A percentile compares a stretch with the other conserved stretches of the same genome.
phyloP scores from a whole-genome alignment of 2,329 filamentous ascomycete genomes.

The Fusarium sp. region DNA sequence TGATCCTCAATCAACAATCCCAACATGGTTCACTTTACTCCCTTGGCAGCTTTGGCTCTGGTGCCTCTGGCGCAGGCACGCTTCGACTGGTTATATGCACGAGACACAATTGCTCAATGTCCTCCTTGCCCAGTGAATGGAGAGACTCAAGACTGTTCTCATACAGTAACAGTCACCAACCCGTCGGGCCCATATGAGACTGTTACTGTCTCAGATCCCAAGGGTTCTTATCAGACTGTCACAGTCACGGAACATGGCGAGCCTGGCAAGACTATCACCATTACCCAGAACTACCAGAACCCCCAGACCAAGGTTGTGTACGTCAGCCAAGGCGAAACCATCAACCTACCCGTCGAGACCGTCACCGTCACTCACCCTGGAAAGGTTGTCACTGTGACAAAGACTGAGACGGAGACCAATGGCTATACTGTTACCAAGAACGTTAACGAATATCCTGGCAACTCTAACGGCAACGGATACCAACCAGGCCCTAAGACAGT shows the following conservation, averaged over 20 bases:
- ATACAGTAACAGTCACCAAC: conserved; percentile 49
- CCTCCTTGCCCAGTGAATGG: conserved; percentile 49
- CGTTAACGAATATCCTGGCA: conserved; percentile 31
- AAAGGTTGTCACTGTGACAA: conserved; percentile 45
- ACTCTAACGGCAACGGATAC: conserved; percentile 19
- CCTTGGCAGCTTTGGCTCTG: conserved; percentile 48
- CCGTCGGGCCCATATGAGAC: conserved; percentile 32
- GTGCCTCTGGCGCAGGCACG: conserved; percentile 48
- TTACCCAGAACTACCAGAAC: conserved; percentile 33
- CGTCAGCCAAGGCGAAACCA: conserved; percentile 36
- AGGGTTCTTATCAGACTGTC: conserved; percentile 32
- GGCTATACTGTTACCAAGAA: conserved; percentile 43
- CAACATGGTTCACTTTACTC: conserved; percentile 47
- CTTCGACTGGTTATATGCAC: conserved; percentile 39
- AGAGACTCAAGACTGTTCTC: conserved; percentile 19
- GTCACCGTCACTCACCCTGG: conserved; percentile 47
- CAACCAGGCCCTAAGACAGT: conserved; percentile 30
- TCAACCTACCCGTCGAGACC: conserved; percentile 45
- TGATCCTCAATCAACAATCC: not conserved
- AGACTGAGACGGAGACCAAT: conserved; percentile 37
- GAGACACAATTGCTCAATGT: conserved; percentile 44
- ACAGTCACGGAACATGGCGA: conserved; percentile 33
- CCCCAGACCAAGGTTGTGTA: conserved; percentile 39
- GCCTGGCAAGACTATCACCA: conserved; percentile 31
- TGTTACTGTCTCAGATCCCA: conserved; percentile 37